Conservation (phyloP, 371 early-diverging fungal genomes). For the Syncephalis plumigaleata region DNA sequence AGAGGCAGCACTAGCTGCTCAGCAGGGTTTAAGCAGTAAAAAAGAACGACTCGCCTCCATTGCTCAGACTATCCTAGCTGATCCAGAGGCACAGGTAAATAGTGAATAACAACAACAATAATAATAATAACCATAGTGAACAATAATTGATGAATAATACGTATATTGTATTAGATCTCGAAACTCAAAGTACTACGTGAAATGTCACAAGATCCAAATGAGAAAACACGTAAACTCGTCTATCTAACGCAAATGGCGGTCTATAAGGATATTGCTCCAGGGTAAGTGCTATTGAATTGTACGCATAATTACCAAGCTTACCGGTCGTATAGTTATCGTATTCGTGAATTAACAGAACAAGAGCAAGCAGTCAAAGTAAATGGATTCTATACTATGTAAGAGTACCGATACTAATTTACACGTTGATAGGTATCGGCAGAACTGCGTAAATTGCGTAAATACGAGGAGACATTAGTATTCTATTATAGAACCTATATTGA, state of each 20-base stretch:
- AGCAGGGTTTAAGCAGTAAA: slow-evolving; percentile 34
- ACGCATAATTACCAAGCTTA: not conserved
- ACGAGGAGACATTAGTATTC: slow-evolving; percentile 60
- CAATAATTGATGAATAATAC: not conserved
- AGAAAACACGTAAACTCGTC: slow-evolving; percentile 45
- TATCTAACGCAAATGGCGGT: slow-evolving; percentile 77
- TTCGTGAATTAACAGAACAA: slow-evolving; percentile 65
- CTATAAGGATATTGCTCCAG: slow-evolving; percentile 86
- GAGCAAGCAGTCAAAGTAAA: slow-evolving; percentile 54
- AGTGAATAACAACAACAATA: too few relatives aligned
- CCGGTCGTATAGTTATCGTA: slow-evolving; percentile 41
- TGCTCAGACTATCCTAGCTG: slow-evolving; percentile 53
- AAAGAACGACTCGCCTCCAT: slow-evolving; percentile 62
- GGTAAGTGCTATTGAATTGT: slow-evolving; percentile 14
- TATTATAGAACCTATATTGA: slow-evolving; percentile 73
- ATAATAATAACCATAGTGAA: not conserved
- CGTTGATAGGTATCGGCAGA: slow-evolving; percentile 88
- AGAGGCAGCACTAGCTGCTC: slow-evolving; percentile 19
- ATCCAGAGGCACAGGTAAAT: slow-evolving; percentile 56
- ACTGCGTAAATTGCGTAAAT: slow-evolving; percentile 66
- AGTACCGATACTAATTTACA: too few relatives aligned
- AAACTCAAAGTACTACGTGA: slow-evolving; percentile 39
- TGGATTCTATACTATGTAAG: too few relatives aligned
- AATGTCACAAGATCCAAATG: slow-evolving; percentile 31
- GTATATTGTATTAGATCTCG: slow-evolving; percentile 17